A percentile compares a stretch with the other conserved stretches of the same genome.
Conservation (phyloP, 805 yeast genomes). For the Lipomyces japonicus region DNA sequence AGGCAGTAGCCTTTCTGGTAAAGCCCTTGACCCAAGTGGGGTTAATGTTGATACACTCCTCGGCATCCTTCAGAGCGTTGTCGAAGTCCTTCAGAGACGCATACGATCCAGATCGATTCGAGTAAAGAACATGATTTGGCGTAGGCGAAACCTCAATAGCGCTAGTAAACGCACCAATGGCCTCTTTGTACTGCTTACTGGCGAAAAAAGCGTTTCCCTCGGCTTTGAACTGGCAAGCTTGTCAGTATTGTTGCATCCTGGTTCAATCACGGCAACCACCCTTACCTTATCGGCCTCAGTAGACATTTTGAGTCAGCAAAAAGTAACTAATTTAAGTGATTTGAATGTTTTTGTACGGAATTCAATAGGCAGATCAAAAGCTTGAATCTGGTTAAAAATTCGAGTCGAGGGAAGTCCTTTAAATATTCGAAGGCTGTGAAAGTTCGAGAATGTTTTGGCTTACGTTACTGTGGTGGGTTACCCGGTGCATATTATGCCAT, state of each 20-base stretch:
- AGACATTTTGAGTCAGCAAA: not conserved
- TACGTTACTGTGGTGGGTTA: no score
- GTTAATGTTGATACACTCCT: constrained; percentile 74
- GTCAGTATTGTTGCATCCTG: not conserved
- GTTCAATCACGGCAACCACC: not conserved
- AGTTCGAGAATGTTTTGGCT: constrained; percentile 6
- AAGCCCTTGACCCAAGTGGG: constrained; percentile 94
- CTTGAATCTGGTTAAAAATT: no score
- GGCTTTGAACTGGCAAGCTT: constrained; percentile 52
- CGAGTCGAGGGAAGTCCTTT: not conserved
- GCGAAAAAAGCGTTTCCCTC: constrained; percentile 92
- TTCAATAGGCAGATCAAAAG: no score
- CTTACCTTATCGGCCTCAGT: constrained; percentile 23
- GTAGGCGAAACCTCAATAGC: constrained; percentile 78
- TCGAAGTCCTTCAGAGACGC: constrained; percentile 72
- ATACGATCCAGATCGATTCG: constrained; percentile 90
- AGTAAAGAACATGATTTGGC: constrained; percentile 89
- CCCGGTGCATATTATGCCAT: no score
- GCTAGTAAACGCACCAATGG: constrained; percentile 73
- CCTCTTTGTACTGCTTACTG: constrained; percentile 76
- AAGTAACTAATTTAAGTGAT: not conserved
- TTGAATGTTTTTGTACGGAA: no score
- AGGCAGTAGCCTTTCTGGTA: constrained; percentile 90
- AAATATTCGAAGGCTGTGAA: constrained; percentile 1
- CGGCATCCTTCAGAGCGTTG: constrained; percentile 79